Percentiles rank a stretch among this genome's conserved stretches.
Conservation (phyloP, 345 rosid genomes). For the Sonneratia alba region DNA sequence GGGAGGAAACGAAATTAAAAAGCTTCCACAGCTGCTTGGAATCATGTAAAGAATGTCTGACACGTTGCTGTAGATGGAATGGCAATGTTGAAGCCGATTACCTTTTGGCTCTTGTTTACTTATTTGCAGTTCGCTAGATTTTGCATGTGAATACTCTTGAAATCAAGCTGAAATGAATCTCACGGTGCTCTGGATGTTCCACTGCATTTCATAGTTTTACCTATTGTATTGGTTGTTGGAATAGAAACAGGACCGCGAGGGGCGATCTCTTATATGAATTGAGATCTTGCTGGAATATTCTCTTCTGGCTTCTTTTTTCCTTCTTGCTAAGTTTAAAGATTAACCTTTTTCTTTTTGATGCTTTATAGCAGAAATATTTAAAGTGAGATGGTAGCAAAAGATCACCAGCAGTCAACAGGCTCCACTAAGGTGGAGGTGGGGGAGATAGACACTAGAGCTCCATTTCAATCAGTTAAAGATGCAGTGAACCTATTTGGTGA, state of each 20-base stretch:
- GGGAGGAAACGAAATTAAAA: not conserved
- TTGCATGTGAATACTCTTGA: too few relatives aligned
- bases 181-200: too few relatives aligned
- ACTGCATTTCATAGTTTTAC: too few relatives aligned
- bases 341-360: too few relatives aligned
- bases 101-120: too few relatives aligned
- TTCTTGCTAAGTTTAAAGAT: not conserved
- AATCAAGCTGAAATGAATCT: too few relatives aligned
- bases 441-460: slow-evolving; percentile 93
- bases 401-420: slow-evolving; percentile 34
- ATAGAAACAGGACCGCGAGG: too few relatives aligned
- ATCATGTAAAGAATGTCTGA: not conserved
- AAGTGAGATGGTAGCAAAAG: slow-evolving; percentile 61
- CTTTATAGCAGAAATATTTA: not conserved
- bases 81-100: not conserved
- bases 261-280: too few relatives aligned
- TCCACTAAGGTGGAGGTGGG: slow-evolving; percentile 81
- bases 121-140: too few relatives aligned
- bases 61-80: not conserved
- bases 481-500: slow-evolving; percentile 84
- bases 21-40: not conserved
- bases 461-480: slow-evolving; percentile 96
- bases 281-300: not conserved
- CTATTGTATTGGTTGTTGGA: too few relatives aligned
- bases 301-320: not conserved